A percentile compares a stretch with the other conserved stretches of the same genome.
phyloP scores from a whole-genome alignment of 1,139 yeast genomes.

The Blastobotrys niveus region DNA sequence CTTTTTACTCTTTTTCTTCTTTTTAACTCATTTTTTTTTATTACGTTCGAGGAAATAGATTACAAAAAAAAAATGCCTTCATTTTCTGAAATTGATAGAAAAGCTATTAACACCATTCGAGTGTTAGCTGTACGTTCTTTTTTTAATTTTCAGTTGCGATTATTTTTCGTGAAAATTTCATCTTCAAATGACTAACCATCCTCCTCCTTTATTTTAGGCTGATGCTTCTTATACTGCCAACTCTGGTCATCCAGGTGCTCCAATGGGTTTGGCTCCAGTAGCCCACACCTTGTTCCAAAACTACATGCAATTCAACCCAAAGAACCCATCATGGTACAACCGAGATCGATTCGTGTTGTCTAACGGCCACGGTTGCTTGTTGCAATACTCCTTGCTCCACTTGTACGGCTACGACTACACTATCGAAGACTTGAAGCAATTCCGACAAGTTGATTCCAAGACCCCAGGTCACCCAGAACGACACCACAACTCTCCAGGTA shows the following conservation, averaged over 20 bases:
- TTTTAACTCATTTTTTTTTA: neutral
- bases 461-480: conserved; percentile 96
- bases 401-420: conserved; percentile 77
- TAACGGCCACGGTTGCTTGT: conserved; percentile 96
- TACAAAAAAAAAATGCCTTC: conserved; percentile 10
- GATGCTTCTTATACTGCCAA: conserved; percentile 87
- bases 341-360: conserved; percentile 94
- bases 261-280: conserved; percentile 94
- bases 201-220: conserved; percentile 35
- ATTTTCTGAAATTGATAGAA: conserved; percentile 55
- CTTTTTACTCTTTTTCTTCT: neutral
- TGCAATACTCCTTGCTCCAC: conserved; percentile 80
- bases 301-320: conserved; percentile 77
- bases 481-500: conserved; percentile 68
- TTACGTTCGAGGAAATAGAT: neutral
- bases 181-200: neutral
- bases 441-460: conserved; percentile 86
- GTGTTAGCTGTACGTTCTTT: conserved; percentile 53
- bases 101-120: conserved; percentile 86
- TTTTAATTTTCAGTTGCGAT: neutral
- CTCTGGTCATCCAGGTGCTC: conserved; percentile 99
- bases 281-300: conserved; percentile 71
- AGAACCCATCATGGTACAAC: conserved; percentile 87
- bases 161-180: neutral
- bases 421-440: conserved; percentile 80